Evolutionary conservation across 495 filamentous ascomycete species (phyloP).

Genomic region (Aspergillus mulundensis): DNA sequence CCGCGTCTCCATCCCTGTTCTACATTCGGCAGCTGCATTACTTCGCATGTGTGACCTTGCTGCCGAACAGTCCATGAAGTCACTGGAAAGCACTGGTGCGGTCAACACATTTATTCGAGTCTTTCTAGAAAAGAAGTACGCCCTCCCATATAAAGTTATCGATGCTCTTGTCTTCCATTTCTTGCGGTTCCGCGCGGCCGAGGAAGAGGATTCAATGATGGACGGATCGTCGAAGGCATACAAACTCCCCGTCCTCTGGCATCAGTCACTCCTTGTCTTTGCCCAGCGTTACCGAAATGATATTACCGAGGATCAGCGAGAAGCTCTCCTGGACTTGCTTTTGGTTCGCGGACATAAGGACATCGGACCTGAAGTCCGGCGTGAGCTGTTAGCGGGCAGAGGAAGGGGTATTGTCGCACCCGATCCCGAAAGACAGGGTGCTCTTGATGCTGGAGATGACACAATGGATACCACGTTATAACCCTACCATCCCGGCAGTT

Average conservation of each 20-base stretch:
- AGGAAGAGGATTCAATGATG: slow-evolving; percentile 43
- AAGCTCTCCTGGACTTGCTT: slow-evolving; percentile 86
- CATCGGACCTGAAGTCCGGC: slow-evolving; percentile 86
- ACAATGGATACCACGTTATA: slow-evolving; percentile 66
- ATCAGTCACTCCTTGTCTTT: slow-evolving; percentile 83
- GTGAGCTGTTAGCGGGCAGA: slow-evolving; percentile 84
- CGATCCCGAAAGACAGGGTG: slow-evolving; percentile 49
- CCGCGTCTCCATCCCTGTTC: slow-evolving; percentile 74
- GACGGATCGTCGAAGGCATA: slow-evolving; percentile 46
- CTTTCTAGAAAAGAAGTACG: slow-evolving; percentile 94
- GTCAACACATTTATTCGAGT: slow-evolving; percentile 91
- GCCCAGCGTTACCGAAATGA: slow-evolving; percentile 92
- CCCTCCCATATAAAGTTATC: slow-evolving; percentile 88
- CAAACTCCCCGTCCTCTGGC: slow-evolving; percentile 82
- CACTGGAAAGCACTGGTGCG: slow-evolving; percentile 71
- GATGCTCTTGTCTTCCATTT: slow-evolving; percentile 97
- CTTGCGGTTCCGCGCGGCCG: slow-evolving; percentile 69
- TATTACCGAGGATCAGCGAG: slow-evolving; percentile 88
- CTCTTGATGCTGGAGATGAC: slow-evolving; percentile 72
- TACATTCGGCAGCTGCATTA: slow-evolving; percentile 90
- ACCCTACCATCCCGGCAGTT: slow-evolving; percentile 27
- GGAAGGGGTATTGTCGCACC: slow-evolving; percentile 75
- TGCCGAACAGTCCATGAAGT: slow-evolving; percentile 73
- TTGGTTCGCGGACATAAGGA: slow-evolving; percentile 78
- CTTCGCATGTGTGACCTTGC: slow-evolving; percentile 90